A percentile compares a stretch with the other conserved stretches of the same genome.
Evolutionary conservation across 192 early-diverging fungal genomes (phyloP).

Genomic region (Backusella luteola): DNA sequence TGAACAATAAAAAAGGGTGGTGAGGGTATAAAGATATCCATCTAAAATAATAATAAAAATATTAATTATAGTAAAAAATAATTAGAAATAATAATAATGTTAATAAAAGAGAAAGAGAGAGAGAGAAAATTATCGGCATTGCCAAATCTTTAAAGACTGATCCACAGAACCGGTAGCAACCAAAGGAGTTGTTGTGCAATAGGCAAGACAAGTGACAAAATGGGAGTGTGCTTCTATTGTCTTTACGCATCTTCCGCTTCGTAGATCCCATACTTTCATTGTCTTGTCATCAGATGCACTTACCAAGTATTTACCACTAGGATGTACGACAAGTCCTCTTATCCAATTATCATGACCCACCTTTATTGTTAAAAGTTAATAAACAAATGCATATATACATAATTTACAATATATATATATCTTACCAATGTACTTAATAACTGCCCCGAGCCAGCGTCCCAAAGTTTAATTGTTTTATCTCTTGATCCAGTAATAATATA

Average conservation of each 20-base stretch:
- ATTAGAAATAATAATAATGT: background rate
- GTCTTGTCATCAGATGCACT: conserved; percentile 91
- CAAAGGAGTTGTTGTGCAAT: conserved; percentile 58
- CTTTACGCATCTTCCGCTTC: conserved; percentile 79
- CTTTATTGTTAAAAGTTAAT: conserved; percentile 31
- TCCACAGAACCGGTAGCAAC: conserved; percentile 90
- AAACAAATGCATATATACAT: too few species aligned
- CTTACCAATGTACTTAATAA: conserved; percentile 76
- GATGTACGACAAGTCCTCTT: conserved; percentile 80
- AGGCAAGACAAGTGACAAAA: conserved; percentile 86
- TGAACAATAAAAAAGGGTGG: background rate
- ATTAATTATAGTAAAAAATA: background rate
- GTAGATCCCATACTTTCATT: conserved; percentile 86
- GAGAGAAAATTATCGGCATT: conserved; percentile 47
- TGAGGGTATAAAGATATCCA: background rate
- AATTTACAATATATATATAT: background rate
- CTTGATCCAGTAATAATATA: conserved; percentile 84
- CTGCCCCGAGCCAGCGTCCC: conserved; percentile 68
- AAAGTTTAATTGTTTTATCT: conserved; percentile 89
- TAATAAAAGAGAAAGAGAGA: background rate
- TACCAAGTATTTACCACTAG: conserved; percentile 79
- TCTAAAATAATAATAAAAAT: conserved; percentile 1
- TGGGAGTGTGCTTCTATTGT: conserved; percentile 84
- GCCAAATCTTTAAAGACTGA: conserved; percentile 74
- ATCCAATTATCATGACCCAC: conserved; percentile 94